phyloP scores from a whole-genome alignment of 1,284 basidiomycete species.

The Microbotryum saponariae region DNA sequence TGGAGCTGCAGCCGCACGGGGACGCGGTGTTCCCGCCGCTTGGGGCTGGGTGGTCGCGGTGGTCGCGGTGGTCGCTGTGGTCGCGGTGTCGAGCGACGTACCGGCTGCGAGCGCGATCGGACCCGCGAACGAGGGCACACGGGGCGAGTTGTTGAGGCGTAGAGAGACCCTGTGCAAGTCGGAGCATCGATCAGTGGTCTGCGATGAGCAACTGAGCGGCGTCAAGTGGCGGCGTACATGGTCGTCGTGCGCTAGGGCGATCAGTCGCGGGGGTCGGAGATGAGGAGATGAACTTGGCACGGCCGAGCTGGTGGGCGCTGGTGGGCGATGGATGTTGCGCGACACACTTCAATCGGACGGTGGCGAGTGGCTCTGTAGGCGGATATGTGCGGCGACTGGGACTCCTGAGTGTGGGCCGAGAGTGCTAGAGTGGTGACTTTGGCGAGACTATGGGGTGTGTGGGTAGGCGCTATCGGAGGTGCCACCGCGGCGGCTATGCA shows the following conservation, averaged over 20 bases:
- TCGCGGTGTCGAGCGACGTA: conserved; percentile 2
- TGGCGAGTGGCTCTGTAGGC: too few species aligned
- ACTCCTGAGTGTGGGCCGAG: too few species aligned
- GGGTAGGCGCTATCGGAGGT: too few species aligned
- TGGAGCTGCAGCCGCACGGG: background rate
- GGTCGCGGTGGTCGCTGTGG: too few species aligned
- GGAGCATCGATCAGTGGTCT: too few species aligned
- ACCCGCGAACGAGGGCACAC: conserved; percentile 26
- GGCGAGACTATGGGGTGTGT: too few species aligned
- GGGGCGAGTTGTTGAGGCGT: conserved; percentile 25
- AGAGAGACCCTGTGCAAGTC: conserved; percentile 17
- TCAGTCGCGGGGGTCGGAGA: background rate
- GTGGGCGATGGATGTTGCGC: background rate
- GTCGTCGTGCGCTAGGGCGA: background rate
- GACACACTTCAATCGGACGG: too few species aligned
- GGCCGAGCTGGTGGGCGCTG: background rate
- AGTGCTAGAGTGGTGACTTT: too few species aligned
- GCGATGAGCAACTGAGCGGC: background rate
- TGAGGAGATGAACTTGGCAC: background rate
- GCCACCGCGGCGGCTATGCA: too few species aligned
- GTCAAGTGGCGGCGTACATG: background rate
- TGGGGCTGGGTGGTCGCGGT: too few species aligned
- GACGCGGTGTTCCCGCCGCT: too few species aligned
- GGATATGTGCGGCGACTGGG: too few species aligned
- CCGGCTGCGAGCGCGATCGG: conserved; percentile 22